These are phyloP conservation scores for Nakazawaea holstii DNA, from an alignment of 805 yeast species.

Conservation along the genomic window DNA sequence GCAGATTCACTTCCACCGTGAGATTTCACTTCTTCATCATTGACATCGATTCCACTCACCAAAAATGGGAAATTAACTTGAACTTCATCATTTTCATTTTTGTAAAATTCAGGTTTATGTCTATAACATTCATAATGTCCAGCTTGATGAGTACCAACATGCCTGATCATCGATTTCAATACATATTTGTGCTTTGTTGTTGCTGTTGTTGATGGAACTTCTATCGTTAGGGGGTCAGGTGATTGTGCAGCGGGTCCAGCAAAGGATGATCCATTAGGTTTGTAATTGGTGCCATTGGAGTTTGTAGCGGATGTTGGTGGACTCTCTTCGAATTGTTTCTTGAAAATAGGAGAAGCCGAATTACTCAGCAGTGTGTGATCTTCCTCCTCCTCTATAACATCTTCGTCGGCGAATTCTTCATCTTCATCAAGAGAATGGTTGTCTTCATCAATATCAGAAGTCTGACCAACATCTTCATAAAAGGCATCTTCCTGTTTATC, in stretches of 20 bases:
- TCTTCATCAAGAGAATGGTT: constrained; percentile 12
- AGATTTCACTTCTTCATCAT: background rate
- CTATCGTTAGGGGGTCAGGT: background rate
- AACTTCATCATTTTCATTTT: constrained; percentile 28
- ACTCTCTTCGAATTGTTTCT: background rate
- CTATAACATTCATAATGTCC: constrained; percentile 92
- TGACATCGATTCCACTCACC: background rate
- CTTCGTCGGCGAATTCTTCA: constrained; percentile 16
- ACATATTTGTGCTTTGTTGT: constrained; percentile 35
- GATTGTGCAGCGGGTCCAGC: background rate
- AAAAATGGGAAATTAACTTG: constrained; percentile 10
- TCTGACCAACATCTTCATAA: constrained; percentile 17
- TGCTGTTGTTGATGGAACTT: background rate
- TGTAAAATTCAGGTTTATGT: constrained; percentile 60
- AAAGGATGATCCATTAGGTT: background rate
- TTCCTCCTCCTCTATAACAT: constrained; percentile 13
- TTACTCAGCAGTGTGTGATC: background rate
- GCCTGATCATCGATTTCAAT: constrained; percentile 72
- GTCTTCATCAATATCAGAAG: constrained; percentile 16
- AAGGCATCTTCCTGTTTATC: constrained; percentile 19
- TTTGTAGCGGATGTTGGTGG: constrained; percentile 5
- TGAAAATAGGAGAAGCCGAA: constrained; percentile 1
- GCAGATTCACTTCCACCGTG: background rate
- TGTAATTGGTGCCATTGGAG: background rate
- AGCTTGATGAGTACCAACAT: constrained; percentile 79